phyloP scores from a whole-genome alignment of 805 yeast species.

The Grigorovia yakushimaensis region DNA sequence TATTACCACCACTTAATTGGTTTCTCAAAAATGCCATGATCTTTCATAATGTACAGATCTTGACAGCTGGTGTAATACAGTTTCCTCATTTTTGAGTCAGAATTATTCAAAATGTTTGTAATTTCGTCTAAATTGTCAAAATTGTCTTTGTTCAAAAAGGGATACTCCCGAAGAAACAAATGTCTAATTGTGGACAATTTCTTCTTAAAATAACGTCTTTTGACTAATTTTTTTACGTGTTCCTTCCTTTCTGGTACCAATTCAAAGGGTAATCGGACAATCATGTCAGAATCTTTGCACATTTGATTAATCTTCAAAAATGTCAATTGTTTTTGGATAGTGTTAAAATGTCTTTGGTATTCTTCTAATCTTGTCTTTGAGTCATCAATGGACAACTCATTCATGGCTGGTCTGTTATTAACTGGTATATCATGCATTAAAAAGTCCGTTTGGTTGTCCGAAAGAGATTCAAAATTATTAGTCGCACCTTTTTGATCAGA shows the following conservation, averaged over 20 bases:
- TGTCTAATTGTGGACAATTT: background rate
- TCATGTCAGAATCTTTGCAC: background rate
- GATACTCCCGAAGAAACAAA: background rate
- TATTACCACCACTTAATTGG: background rate
- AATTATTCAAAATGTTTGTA: background rate
- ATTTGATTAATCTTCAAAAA: background rate
- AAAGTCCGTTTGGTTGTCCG: no score
- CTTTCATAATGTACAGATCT: background rate
- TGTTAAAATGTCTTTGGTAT: background rate
- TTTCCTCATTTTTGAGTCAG: background rate
- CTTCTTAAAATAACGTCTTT: background rate
- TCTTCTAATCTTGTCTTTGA: no score
- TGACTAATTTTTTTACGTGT: background rate
- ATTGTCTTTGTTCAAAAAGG: background rate
- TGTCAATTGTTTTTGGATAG: background rate
- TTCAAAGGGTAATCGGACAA: background rate
- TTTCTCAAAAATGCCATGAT: background rate
- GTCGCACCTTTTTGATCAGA: no score
- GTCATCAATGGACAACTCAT: no score
- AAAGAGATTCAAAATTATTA: no score
- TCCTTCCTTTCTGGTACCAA: background rate
- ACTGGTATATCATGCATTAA: no score
- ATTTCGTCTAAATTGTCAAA: background rate
- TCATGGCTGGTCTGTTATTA: no score
- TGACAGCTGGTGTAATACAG: background rate